Base-by-base conservation (phyloP, 768 basidiomycete species). In the Suillus ampliporus region DNA sequence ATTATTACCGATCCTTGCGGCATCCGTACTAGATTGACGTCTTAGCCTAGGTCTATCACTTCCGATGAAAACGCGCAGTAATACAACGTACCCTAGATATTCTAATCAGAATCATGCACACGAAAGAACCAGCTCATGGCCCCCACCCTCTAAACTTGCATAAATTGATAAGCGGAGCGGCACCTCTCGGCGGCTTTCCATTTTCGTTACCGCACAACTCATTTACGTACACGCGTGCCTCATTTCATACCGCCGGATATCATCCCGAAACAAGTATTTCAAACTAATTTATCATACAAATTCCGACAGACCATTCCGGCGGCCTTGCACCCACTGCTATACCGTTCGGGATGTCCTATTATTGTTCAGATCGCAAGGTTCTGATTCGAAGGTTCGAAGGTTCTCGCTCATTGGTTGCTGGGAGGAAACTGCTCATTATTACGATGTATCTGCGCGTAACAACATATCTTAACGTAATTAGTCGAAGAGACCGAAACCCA, bases 401-500 rank as follows among this genome's bases (percentile, higher is more conserved):
- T 31, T 50, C 37, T n/a, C 35, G 37, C 19, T 28, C 9, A 47
- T 60, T 34, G 35, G 59, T 31, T 11, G 35, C 21, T 1, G 31
- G 23, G 15, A 50, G 21, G 19, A 63, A 62, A 40, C 15, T 35
- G 26, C 14, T 62, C 61, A 63, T 63, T 62, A 61, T 63, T 61
- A 61, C 38, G 61, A 3, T 21, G 47, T 4, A 61, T 58, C 46
- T 47, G 19, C 28, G 40, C 53, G 48, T 41, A 60, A 61, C 58
- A 61, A 58, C 17, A 54, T 21, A 31, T 59, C 23, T 17, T 65
- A 69, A 65, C 46, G 50, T 43, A 66, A 63, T 84, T 89, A 97
- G 84, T 97, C 95, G 85, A 97, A 97, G 67, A 97, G 86, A 83
- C 95, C 95, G 80, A 98, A 98, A 84, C 95, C 95, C 95, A 97